A percentile compares a stretch with the other conserved stretches of the same genome.
Conservation (phyloP, 257 asterid genomes). For the Echites panduratus region DNA sequence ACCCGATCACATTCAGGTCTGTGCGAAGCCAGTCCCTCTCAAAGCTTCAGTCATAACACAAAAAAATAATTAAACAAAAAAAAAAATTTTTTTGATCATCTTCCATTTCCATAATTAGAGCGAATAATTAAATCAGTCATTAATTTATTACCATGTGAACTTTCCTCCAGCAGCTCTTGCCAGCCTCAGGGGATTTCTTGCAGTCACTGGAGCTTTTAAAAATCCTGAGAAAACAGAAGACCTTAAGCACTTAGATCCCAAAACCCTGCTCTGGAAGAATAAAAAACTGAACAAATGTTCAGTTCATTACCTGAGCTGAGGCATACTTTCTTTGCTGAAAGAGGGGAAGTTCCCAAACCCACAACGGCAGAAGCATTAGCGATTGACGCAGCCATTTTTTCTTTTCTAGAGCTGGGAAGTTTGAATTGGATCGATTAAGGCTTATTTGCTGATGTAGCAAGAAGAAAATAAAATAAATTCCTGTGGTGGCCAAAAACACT, state of each 20-base stretch:
- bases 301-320: constrained; percentile 46
- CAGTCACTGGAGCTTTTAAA: constrained; percentile 41
- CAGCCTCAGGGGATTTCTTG: constrained; percentile 64
- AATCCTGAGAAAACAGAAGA: constrained; percentile 31
- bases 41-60: constrained; percentile 43
- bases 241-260: no score
- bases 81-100: no score
- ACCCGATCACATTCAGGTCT: constrained; percentile 89
- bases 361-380: constrained; percentile 59
- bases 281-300: no score
- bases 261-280: no score
- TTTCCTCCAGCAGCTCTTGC: constrained; percentile 70
- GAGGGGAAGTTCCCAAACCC: constrained; percentile 60
- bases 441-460: background rate
- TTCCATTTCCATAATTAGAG: background rate
- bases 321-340: constrained; percentile 38
- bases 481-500: constrained; percentile 42
- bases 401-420: constrained; percentile 6
- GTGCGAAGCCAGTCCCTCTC: constrained; percentile 76
- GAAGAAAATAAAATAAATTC: no score
- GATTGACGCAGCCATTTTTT: constrained; percentile 58
- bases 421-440: constrained; percentile 2
- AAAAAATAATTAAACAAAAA: no score
- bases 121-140: background rate
- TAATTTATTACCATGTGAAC: constrained; percentile 52